Evolutionary conservation across 1,284 basidiomycete genomes (phyloP).

Genomic region (Rhodotorula sp.): DNA sequence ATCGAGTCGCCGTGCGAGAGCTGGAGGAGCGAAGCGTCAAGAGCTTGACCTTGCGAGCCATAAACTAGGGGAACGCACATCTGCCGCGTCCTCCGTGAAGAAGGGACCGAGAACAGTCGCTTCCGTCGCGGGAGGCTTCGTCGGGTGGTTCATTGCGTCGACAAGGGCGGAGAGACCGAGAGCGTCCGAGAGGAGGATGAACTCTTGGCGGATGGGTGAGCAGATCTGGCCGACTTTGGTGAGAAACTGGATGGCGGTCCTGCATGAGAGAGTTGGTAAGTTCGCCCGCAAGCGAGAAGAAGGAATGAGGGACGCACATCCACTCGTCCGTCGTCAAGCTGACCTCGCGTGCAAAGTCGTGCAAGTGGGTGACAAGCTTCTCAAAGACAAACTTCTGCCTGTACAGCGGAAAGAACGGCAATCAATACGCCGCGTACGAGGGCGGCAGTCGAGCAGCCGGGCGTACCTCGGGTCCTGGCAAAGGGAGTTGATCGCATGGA

Average conservation of each 20-base stretch:
- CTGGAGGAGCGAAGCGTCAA: slow-evolving; percentile 47
- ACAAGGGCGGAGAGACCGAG: slow-evolving; percentile 76
- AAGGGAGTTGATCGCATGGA: slow-evolving; percentile 56
- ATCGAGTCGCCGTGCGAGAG: slow-evolving; percentile 62
- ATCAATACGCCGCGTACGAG: too few species aligned
- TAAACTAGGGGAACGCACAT: slow-evolving; percentile 55
- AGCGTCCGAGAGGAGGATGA: slow-evolving; percentile 75
- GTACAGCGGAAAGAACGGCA: not conserved
- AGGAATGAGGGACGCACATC: slow-evolving; percentile 55
- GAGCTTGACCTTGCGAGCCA: not conserved
- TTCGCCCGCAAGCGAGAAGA: too few species aligned
- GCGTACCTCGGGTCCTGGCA: slow-evolving; percentile 49
- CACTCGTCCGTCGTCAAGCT: slow-evolving; percentile 78
- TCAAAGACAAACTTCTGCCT: slow-evolving; percentile 57
- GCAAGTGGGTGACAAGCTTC: slow-evolving; percentile 62
- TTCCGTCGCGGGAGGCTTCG: slow-evolving; percentile 56
- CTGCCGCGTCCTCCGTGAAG: slow-evolving; percentile 73
- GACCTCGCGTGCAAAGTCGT: slow-evolving; percentile 70
- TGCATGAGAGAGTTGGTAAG: slow-evolving; percentile 12
- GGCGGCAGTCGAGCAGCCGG: slow-evolving; percentile 36
- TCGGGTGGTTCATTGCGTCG: slow-evolving; percentile 70
- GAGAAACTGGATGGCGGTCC: slow-evolving; percentile 67
- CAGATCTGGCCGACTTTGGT: slow-evolving; percentile 71
- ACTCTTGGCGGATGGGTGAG: slow-evolving; percentile 64
- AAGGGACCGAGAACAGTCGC: slow-evolving; percentile 77